Conservation (phyloP, 1,139 yeast genomes). For the Arxiozyma telluris region DNA sequence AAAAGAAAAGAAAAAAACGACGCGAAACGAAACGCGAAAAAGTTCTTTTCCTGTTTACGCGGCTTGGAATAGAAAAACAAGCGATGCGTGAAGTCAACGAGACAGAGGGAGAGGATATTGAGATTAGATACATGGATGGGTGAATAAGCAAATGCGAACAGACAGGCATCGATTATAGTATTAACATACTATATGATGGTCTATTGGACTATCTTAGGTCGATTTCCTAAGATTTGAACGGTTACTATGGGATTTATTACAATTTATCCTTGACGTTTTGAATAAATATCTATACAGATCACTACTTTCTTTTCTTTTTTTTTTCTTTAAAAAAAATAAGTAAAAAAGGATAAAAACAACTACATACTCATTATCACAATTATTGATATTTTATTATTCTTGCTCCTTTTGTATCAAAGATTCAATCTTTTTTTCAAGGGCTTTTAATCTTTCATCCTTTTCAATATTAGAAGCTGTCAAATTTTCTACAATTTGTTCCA, state of each 20-base stretch:
- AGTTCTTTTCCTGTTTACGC: not conserved
- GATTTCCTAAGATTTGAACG: too few species aligned
- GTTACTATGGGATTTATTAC: too few species aligned
- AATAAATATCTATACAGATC: too few species aligned
- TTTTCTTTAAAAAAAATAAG: too few species aligned
- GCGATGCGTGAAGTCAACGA: not conserved
- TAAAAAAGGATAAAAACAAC: not conserved
- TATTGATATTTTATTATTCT: too few species aligned
- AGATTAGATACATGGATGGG: not conserved
- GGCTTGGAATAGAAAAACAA: not conserved
- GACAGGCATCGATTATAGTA: not conserved
- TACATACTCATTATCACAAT: not conserved
- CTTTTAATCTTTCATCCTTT: constrained; percentile 50
- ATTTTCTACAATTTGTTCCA: constrained; percentile 47
- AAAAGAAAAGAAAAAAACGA: too few species aligned
- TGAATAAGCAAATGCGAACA: not conserved
- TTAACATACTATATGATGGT: not conserved
- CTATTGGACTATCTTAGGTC: not conserved
- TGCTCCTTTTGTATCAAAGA: constrained; percentile 20
- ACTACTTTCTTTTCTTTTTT: too few species aligned
- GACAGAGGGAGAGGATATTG: not conserved
- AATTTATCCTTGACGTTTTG: too few species aligned
- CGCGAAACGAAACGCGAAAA: not conserved
- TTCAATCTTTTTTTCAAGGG: constrained; percentile 39
- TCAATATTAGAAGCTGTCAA: constrained; percentile 47